These are phyloP conservation scores for Taphrina pruni DNA, from an alignment of 1,139 yeast species.

Conservation along the genomic window DNA sequence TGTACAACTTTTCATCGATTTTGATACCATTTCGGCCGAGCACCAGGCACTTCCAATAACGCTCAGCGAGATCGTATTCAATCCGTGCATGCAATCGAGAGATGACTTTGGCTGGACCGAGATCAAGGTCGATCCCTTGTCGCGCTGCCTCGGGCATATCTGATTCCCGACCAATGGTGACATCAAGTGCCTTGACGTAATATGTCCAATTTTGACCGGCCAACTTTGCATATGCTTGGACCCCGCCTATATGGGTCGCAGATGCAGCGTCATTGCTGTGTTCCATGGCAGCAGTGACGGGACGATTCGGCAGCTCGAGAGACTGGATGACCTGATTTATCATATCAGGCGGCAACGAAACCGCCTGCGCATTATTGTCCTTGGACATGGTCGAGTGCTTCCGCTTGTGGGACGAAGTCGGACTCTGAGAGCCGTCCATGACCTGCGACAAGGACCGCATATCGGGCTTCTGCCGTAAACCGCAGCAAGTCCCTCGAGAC, in stretches of 20 bases:
- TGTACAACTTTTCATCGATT: conserved; percentile 64
- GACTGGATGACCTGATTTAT: conserved; percentile 51
- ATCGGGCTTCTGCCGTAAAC: neutral
- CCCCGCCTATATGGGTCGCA: conserved; percentile 72
- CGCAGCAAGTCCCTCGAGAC: too few species aligned
- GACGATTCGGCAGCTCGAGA: conserved; percentile 47
- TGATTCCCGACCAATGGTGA: conserved; percentile 77
- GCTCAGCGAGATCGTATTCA: conserved; percentile 70
- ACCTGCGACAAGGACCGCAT: conserved; percentile 30
- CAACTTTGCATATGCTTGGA: conserved; percentile 81
- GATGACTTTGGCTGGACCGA: conserved; percentile 96
- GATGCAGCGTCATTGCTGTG: conserved; percentile 65
- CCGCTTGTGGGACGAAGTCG: conserved; percentile 26
- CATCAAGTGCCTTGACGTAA: conserved; percentile 79
- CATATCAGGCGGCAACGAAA: conserved; percentile 36
- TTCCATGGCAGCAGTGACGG: conserved; percentile 56
- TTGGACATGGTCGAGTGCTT: conserved; percentile 26
- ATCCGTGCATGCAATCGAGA: conserved; percentile 87
- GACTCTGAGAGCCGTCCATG: conserved; percentile 30
- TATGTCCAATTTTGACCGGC: conserved; percentile 78
- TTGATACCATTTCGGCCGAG: conserved; percentile 92
- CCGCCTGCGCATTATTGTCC: conserved; percentile 4
- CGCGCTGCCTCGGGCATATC: conserved; percentile 48
- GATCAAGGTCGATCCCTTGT: conserved; percentile 74
- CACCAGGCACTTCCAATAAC: conserved; percentile 85